Conservation (phyloP, 179 eudicot species). For the Monotropa hypopitys region DNA sequence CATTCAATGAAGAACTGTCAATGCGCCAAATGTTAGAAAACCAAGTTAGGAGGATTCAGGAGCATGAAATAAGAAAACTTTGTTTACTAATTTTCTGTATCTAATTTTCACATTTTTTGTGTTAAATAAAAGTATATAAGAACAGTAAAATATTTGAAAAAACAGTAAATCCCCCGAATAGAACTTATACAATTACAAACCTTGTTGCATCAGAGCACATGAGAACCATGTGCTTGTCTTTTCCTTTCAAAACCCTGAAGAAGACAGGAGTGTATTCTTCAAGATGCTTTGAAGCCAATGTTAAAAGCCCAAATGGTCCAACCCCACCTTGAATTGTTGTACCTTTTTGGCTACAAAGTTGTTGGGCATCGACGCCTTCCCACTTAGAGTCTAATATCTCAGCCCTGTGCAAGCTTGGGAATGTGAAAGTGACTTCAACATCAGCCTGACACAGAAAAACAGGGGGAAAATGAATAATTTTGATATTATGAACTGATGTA, state of each 20-base stretch:
- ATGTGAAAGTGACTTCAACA: slow-evolving; percentile 40
- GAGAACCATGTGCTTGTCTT: slow-evolving; percentile 35
- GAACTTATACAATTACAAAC: slow-evolving; percentile 14
- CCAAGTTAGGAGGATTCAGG: neutral
- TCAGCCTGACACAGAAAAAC: slow-evolving; percentile 37
- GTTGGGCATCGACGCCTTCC: slow-evolving; percentile 34
- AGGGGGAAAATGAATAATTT: neutral
- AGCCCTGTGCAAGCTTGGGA: slow-evolving; percentile 37
- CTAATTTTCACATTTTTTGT: too few species aligned
- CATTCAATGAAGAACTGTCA: slow-evolving; percentile 46
- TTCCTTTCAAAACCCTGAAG: slow-evolving; percentile 46
- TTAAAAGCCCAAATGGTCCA: slow-evolving; percentile 72
- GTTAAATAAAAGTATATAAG: too few species aligned
- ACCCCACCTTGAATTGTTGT: slow-evolving; percentile 42
- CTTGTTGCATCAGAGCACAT: slow-evolving; percentile 76
- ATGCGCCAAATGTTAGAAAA: neutral
- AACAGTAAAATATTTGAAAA: too few species aligned
- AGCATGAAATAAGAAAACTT: neutral
- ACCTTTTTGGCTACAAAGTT: slow-evolving; percentile 37
- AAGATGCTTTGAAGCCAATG: slow-evolving; percentile 42
- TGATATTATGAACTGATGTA: too few species aligned
- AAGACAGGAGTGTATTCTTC: slow-evolving; percentile 62
- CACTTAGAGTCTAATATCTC: slow-evolving; percentile 51
- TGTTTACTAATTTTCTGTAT: too few species aligned
- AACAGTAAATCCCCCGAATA: neutral